Conservation (phyloP, 2,329 filamentous ascomycete genomes). For the Bipolaris gigantea region DNA sequence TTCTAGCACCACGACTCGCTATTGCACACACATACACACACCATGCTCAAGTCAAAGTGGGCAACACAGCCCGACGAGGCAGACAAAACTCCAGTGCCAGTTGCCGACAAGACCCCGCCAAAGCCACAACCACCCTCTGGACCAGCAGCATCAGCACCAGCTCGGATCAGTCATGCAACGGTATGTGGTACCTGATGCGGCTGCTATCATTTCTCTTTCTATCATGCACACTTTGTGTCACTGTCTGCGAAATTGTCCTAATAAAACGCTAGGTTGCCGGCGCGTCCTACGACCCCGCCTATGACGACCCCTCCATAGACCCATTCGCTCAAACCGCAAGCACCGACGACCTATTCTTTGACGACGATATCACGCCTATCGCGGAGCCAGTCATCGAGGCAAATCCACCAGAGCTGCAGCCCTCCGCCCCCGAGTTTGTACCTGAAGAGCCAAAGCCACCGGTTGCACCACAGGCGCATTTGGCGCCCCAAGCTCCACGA, state of each 20-base stretch:
- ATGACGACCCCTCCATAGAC: conserved; percentile 41
- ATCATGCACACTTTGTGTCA: not conserved
- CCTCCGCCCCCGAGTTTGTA: conserved; percentile 24
- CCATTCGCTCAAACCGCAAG: conserved; percentile 55
- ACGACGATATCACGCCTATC: conserved; percentile 54
- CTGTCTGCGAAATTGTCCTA: conserved; percentile 4
- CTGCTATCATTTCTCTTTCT: not conserved
- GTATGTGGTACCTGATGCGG: not conserved
- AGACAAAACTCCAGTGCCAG: conserved; percentile 6
- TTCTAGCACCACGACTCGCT: conserved; percentile 1
- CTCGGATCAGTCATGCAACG: conserved; percentile 14
- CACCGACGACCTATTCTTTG: conserved; percentile 56
- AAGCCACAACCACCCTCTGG: not conserved
- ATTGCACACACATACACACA: no score
- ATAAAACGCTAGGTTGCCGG: conserved; percentile 15
- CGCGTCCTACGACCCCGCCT: conserved; percentile 33
- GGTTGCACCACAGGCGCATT: conserved; percentile 24
- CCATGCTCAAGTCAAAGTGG: conserved; percentile 41
- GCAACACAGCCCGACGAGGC: conserved; percentile 26
- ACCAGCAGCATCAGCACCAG: conserved; percentile 14
- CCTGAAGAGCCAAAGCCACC: conserved; percentile 24
- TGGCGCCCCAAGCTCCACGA: conserved; percentile 27
- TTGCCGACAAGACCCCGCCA: conserved; percentile 2
- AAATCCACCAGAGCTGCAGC: conserved; percentile 24
- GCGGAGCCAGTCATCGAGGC: conserved; percentile 47